Conservation (phyloP, 139 green algal species). For the Dunaliella primolecta region DNA sequence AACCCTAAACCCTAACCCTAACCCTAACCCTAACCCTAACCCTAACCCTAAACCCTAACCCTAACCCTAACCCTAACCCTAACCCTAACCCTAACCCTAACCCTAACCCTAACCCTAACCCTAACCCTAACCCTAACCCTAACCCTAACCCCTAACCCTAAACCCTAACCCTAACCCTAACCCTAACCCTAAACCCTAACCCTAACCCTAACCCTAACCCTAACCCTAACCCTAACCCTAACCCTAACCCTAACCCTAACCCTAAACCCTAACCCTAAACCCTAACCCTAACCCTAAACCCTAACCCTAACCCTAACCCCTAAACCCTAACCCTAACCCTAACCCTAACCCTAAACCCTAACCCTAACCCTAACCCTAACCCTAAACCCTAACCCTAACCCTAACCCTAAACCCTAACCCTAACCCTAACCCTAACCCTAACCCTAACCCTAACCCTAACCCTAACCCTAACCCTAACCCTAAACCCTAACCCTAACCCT, state of each 20-base stretch:
- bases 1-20: neutral
- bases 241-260: neutral
- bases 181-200: neutral
- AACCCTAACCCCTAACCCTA: too few relatives aligned
- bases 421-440: neutral
- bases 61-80: constrained; percentile 3
- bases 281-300: neutral
- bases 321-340: too few relatives aligned
- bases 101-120: constrained; percentile 2
- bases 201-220: constrained; percentile 2
- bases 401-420: neutral
- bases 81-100: neutral
- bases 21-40: neutral
- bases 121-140: constrained; percentile 2
- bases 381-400: neutral
- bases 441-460: neutral
- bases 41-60: constrained; percentile 2
- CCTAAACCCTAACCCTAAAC: neutral
- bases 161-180: neutral
- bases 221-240: constrained; percentile 3
- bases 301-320: too few relatives aligned
- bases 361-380: too few relatives aligned
- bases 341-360: neutral
- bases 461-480: neutral
- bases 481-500: neutral